These are phyloP conservation scores for Heterobasidion occidentale DNA, from an alignment of 1,284 basidiomycete genomes.

Conservation along the genomic window DNA sequence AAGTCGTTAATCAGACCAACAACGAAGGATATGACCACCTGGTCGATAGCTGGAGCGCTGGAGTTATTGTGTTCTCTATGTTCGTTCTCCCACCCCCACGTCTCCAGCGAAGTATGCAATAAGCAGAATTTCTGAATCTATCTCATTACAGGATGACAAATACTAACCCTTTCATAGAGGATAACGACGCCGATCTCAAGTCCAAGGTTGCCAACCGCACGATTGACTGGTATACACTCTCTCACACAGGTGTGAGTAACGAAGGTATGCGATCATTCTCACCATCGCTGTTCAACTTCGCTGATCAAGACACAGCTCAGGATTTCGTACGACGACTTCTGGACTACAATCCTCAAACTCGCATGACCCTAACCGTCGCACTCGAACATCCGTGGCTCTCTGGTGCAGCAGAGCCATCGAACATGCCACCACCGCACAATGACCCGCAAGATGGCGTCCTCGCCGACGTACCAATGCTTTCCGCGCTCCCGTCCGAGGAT, in stretches of 20 bases:
- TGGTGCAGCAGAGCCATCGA: neutral
- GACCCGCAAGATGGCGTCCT: constrained; percentile 4
- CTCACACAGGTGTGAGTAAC: constrained; percentile 25
- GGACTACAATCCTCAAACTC: constrained; percentile 38
- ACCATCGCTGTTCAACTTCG: constrained; percentile 10
- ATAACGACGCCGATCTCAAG: constrained; percentile 46
- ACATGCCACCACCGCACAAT: neutral
- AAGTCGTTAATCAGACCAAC: constrained; percentile 74
- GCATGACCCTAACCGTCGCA: constrained; percentile 54
- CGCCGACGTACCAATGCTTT: constrained; percentile 18
- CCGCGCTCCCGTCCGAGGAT: constrained; percentile 23
- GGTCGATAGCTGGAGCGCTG: constrained; percentile 92
- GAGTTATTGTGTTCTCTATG: constrained; percentile 88
- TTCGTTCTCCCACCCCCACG: no score
- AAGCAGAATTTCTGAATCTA: neutral
- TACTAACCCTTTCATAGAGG: constrained; percentile 64
- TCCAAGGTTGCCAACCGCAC: constrained; percentile 45
- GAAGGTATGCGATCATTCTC: constrained; percentile 25
- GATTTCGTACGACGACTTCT: constrained; percentile 44
- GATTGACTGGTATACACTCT: constrained; percentile 56
- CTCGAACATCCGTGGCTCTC: constrained; percentile 61
- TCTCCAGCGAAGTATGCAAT: no score
- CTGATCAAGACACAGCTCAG: constrained; percentile 18
- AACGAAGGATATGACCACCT: constrained; percentile 68
- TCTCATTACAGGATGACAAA: constrained; percentile 53